A percentile compares a stretch with the other conserved stretches of the same genome.
These are phyloP conservation scores for Acanthamoeba pearcei DNA, from an alignment of 208 protist genomes.

Conservation along the genomic window DNA sequence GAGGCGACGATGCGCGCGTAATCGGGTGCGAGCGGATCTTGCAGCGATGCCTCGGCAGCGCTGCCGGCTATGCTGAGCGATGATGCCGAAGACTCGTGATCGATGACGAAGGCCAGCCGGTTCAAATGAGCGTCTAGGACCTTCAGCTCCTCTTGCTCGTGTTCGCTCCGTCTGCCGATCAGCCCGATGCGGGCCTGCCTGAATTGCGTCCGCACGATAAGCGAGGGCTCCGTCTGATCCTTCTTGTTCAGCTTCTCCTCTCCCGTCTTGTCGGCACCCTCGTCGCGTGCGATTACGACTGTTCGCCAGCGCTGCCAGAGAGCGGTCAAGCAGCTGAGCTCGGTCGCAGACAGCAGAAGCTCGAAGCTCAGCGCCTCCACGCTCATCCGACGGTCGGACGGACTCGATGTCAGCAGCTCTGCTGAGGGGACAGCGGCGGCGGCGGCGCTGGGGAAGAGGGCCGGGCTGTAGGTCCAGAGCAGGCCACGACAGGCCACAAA, in stretches of 20 bases:
- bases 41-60: neutral
- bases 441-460: neutral
- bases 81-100: neutral
- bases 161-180: neutral
- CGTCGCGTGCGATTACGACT: neutral
- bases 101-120: neutral
- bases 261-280: neutral
- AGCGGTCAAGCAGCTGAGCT: neutral
- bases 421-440: too few relatives aligned
- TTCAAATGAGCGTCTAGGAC: neutral
- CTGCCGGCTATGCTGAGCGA: conserved; percentile 23
- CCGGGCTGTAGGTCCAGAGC: conserved; percentile 25
- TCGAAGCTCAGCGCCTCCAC: neutral
- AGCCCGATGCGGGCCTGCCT: neutral
- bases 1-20: neutral
- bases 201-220: neutral
- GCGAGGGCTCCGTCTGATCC: neutral
- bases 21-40: neutral
- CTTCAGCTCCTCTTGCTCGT: neutral
- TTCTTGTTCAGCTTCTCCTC: neutral
- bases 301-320: conserved; percentile 20
- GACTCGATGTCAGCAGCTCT: neutral
- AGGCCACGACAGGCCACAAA: conserved; percentile 28
- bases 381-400: neutral
- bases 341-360: neutral